Percentiles rank a stretch among this genome's conserved stretches.
Evolutionary conservation across 2,329 filamentous ascomycete species (phyloP).

Genomic region (Fusarium napiforme): DNA sequence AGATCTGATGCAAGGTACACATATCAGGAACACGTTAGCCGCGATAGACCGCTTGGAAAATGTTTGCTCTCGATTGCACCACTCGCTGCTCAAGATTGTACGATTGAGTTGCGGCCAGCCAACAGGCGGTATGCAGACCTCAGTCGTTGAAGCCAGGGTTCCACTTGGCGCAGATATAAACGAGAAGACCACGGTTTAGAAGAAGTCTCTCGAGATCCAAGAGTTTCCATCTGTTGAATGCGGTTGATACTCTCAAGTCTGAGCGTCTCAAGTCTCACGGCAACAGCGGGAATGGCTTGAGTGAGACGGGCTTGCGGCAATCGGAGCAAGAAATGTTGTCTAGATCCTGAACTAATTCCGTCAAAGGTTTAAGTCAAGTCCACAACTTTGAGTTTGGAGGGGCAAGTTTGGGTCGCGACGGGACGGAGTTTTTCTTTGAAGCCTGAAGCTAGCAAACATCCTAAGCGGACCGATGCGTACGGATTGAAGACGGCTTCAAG

Average conservation of each 20-base stretch:
- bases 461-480: slow-evolving; percentile 27
- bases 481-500: slow-evolving; percentile 13
- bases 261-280: slow-evolving; percentile 10
- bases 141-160: slow-evolving; percentile 19
- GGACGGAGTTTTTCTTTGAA: slow-evolving; percentile 22
- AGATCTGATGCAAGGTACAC: slow-evolving; percentile 19
- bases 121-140: slow-evolving; percentile 37
- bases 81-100: slow-evolving; percentile 2
- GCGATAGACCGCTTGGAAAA: slow-evolving; percentile 15
- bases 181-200: background rate
- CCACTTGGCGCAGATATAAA: slow-evolving; percentile 26
- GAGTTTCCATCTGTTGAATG: background rate
- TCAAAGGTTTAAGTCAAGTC: slow-evolving; percentile 11
- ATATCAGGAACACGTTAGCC: background rate
- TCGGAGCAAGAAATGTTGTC: background rate
- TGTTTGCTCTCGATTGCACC: slow-evolving; percentile 15
- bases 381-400: slow-evolving; percentile 2
- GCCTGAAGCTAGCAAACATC: slow-evolving; percentile 29
- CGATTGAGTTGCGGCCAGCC: slow-evolving; percentile 23
- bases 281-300: slow-evolving; percentile 34
- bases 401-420: slow-evolving; percentile 9
- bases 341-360: slow-evolving; percentile 27
- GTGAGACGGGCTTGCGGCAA: slow-evolving; percentile 6
- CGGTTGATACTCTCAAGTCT: background rate
- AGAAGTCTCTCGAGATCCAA: background rate